Percentiles rank a stretch among this genome's conserved stretches.
Conservation (phyloP, 2,329 filamentous ascomycete species). For the Sarocladium strictum region DNA sequence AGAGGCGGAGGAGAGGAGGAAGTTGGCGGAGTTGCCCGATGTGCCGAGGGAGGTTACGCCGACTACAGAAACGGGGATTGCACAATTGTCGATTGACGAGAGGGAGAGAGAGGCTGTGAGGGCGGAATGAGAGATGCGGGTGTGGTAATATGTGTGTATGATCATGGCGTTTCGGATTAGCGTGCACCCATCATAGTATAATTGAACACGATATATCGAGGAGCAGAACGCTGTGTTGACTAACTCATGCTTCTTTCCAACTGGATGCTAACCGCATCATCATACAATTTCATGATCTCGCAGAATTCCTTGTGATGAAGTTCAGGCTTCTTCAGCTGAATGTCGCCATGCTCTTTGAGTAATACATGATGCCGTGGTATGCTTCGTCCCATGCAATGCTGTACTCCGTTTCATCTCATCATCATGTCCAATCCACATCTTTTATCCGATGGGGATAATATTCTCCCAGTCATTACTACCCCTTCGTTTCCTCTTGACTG, state of each 20-base stretch:
- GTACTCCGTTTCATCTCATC: background rate
- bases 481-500: background rate
- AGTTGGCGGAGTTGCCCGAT: conserved; percentile 44
- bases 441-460: background rate
- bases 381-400: background rate
- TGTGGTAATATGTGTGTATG: too few relatives aligned
- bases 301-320: background rate
- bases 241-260: background rate
- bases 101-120: conserved; percentile 10
- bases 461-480: background rate
- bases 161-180: too few relatives aligned
- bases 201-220: too few relatives aligned
- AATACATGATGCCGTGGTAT: too few relatives aligned
- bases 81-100: conserved; percentile 22
- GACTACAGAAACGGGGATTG: conserved; percentile 32
- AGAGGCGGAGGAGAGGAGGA: conserved; percentile 43
- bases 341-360: too few relatives aligned
- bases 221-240: too few relatives aligned
- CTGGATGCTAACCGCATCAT: background rate
- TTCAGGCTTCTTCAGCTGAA: background rate
- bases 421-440: background rate
- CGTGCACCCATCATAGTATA: too few relatives aligned
- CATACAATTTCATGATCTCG: background rate
- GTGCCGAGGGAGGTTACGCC: conserved; percentile 29
- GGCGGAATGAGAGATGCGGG: background rate